Conservation (phyloP, 257 asterid genomes). For the Gentiana dahurica region DNA sequence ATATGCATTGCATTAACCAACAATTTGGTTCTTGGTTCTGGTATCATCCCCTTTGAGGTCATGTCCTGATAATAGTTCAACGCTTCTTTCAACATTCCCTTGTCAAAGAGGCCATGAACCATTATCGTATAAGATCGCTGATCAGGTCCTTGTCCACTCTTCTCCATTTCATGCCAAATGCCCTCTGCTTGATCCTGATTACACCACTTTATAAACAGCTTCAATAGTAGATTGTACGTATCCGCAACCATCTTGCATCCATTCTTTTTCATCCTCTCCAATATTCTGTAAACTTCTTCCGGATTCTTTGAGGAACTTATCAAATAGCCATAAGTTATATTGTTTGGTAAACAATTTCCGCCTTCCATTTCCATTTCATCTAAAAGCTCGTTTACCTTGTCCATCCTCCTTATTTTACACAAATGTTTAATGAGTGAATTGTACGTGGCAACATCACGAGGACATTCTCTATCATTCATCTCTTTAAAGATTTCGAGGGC, state of each 20-base stretch:
- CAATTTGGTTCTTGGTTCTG: constrained; percentile 48
- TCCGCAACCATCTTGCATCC: constrained; percentile 43
- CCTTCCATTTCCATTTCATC: constrained; percentile 51
- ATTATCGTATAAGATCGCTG: constrained; percentile 57
- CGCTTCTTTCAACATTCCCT: constrained; percentile 33
- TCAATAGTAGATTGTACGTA: constrained; percentile 50
- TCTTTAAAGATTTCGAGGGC: constrained; percentile 45
- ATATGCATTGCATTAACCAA: constrained; percentile 43
- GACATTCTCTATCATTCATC: constrained; percentile 42
- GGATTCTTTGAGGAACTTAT: constrained; percentile 36
- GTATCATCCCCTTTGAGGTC: constrained; percentile 46
- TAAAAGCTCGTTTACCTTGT: constrained; percentile 47
- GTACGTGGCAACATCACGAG: constrained; percentile 51
- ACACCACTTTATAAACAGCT: constrained; percentile 65
- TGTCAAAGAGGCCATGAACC: constrained; percentile 48
- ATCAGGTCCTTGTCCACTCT: constrained; percentile 62
- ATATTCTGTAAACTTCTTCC: constrained; percentile 38
- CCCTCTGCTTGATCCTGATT: constrained; percentile 23
- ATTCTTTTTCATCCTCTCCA: constrained; percentile 48
- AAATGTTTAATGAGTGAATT: constrained; percentile 59
- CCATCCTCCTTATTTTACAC: constrained; percentile 59
- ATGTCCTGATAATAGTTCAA: constrained; percentile 46
- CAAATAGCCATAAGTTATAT: constrained; percentile 43
- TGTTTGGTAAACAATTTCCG: constrained; percentile 38
- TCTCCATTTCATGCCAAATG: constrained; percentile 68